phyloP scores from a whole-genome alignment of 2,329 filamentous ascomycete genomes.

The Xylariaceae sp. region DNA sequence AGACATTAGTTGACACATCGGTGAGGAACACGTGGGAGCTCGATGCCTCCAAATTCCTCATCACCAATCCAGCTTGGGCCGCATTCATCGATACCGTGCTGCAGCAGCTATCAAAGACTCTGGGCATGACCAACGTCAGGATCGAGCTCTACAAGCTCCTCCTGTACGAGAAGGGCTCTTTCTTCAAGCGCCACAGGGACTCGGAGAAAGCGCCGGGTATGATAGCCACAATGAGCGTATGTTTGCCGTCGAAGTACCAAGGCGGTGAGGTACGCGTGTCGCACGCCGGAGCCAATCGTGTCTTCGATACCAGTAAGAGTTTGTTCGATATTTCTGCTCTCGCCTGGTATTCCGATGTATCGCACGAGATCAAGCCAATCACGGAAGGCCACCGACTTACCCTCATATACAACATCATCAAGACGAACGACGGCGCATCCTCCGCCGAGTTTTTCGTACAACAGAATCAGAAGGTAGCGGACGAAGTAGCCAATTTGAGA shows the following conservation, averaged over 20 bases:
- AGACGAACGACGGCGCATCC: neutral
- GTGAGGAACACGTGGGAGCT: constrained; percentile 39
- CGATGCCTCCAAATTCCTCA: constrained; percentile 31
- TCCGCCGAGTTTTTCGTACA: constrained; percentile 1
- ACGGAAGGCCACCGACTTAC: constrained; percentile 4
- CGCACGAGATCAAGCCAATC: constrained; percentile 10
- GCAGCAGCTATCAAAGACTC: constrained; percentile 21
- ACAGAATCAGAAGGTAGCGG: constrained; percentile 1
- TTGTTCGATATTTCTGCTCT: constrained; percentile 28
- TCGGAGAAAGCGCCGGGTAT: constrained; percentile 42
- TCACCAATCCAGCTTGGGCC: constrained; percentile 36
- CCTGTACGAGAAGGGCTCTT: constrained; percentile 42
- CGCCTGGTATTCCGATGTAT: constrained; percentile 18
- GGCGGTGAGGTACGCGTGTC: constrained; percentile 39
- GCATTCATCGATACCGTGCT: constrained; percentile 26
- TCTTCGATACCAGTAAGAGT: constrained; percentile 30
- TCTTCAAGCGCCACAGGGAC: constrained; percentile 43
- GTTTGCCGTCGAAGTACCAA: constrained; percentile 40
- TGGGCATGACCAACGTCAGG: constrained; percentile 30
- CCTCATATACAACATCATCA: constrained; percentile 16
- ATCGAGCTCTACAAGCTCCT: constrained; percentile 39
- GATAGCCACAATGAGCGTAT: constrained; percentile 44
- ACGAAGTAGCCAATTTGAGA: neutral
- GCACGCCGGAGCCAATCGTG: constrained; percentile 30
- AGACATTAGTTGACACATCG: constrained; percentile 35